phyloP scores from a whole-genome alignment of 2,329 filamentous ascomycete species.

The Hymenoscyphus linearis region DNA sequence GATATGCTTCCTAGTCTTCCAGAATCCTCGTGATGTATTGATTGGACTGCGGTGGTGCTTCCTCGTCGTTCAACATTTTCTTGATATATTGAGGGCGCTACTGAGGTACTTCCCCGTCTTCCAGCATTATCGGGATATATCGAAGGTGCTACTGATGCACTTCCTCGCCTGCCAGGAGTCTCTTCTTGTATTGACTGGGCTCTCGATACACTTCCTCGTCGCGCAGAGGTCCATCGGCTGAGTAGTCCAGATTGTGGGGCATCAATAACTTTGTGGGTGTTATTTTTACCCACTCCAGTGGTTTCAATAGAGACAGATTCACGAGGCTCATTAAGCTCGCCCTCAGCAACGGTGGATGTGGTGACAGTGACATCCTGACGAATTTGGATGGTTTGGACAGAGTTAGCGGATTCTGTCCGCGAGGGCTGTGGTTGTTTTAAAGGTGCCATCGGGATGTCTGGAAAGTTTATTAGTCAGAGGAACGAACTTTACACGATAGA shows the following conservation, averaged over 20 bases:
- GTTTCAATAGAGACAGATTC: not conserved
- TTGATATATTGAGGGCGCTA: not conserved
- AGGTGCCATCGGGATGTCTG: not conserved
- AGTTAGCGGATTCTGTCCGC: not conserved
- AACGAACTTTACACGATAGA: not conserved
- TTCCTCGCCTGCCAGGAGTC: too few species aligned
- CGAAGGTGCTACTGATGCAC: too few species aligned
- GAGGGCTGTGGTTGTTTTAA: not conserved
- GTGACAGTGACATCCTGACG: slow-evolving; percentile 2
- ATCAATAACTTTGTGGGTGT: not conserved
- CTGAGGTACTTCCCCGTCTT: not conserved
- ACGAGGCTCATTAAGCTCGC: not conserved
- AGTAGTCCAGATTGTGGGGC: not conserved
- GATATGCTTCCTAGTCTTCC: not conserved
- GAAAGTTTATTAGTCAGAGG: not conserved
- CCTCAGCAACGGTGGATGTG: not conserved
- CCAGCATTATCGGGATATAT: too few species aligned
- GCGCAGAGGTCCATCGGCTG: not conserved
- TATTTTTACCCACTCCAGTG: not conserved
- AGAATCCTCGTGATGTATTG: not conserved
- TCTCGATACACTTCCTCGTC: not conserved
- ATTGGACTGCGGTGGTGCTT: not conserved
- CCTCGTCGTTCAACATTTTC: not conserved
- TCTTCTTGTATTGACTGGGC: not conserved
- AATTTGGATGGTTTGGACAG: slow-evolving; percentile 4